Evolutionary conservation across 139 green algal species (phyloP), one percentile per base, ranked within the genome.

Genomic region (Chlorella sp.): DNA sequence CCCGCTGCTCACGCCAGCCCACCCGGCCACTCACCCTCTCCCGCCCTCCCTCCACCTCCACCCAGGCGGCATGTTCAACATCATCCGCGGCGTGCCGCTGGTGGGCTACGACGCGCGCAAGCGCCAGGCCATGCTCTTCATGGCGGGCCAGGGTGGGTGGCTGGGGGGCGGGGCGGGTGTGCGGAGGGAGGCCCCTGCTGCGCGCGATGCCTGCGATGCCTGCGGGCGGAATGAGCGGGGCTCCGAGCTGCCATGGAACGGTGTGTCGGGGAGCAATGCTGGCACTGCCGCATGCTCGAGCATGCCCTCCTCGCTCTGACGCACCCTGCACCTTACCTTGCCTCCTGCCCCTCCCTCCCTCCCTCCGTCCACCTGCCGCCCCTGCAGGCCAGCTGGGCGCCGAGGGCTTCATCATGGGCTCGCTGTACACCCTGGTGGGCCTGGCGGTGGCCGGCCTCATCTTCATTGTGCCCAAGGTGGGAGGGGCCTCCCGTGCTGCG

Each of bases 21-120:
- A 8, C 41, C 5, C 11, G 38, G 16, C 14, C 36, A 38, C 79
- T 46, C 34, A 9, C n/a, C 41, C 51, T 13, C 34, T 73, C 65
- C 34, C n/a, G n/a, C n/a, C 70, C 36, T 75, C 14, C 11, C 1
- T 32, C 2, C 38, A 8, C 36, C 68, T 74, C 70, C 40, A 3
- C 9, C 70, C 82, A 84, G 88, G 92, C 1, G 95, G 94, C 83
- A 96, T 98, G 94, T 95, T 94, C 93, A 98, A 97, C 90, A 97
- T 97, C 90, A 98, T 98, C 83, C 89, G 95, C 34, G 93, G 93
- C 80, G 90, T 97, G 81, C 95, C 95, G 0, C 65, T 98, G 62
- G 88, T 93, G 46, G 70, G 73, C 26, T 76, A 41, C n/a, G 82
- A 88, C 67, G 73, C 58, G 8, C 88, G 86, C 43, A 83, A 81